Evolutionary conservation across 169 alveolate genomes (phyloP), one percentile per base, ranked within the genome.

Genomic region (Plasmodium gonderi): DNA sequence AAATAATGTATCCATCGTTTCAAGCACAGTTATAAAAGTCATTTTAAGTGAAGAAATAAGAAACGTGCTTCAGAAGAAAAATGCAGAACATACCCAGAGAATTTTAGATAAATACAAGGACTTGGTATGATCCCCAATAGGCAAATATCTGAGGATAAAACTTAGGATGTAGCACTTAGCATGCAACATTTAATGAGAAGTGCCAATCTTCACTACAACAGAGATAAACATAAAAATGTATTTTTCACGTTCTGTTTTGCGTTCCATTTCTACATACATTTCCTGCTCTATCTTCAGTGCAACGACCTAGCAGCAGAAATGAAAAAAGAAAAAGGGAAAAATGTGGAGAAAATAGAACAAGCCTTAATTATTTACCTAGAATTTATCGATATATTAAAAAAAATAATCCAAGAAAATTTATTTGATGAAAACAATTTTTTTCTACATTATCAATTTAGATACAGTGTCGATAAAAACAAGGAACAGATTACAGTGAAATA

Each of bases 351-450:
- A 64, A 36, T 75, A 87, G 93, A 87, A 75, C 87, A 87, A 38
- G 67, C 89, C 67, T 68, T 87, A 75, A 87, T 51, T 38, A 87
- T 87, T 38, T 75, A 36, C 68, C 68, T 87, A 47, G 89, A 87
- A 54, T 87, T 87, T 87, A 76, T 87, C 17, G 54, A 54, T 29
- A 38, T 78, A 23, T 31, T 87, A 87, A 74, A 75, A 87, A 75
- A 87, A 74, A 75, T 60, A 12, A 54, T 87, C 26, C 89, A 87
- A 49, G 93, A 75, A 87, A 87, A 87, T 75, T 12, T 87, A 51
- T 76, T 87, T 42, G 93, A 87, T 75, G 93, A 87, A 75, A 74
- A 87, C 17, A 51, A 40, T 7, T 87, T 87, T 40, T 87, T 75
- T 36, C 45, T 87, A 23, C 47, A 87, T 29, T 87, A 87, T 33